These are phyloP conservation scores for Telopea speciosissima DNA, from an alignment of 177 flowering plant species.

Conservation along the genomic window DNA sequence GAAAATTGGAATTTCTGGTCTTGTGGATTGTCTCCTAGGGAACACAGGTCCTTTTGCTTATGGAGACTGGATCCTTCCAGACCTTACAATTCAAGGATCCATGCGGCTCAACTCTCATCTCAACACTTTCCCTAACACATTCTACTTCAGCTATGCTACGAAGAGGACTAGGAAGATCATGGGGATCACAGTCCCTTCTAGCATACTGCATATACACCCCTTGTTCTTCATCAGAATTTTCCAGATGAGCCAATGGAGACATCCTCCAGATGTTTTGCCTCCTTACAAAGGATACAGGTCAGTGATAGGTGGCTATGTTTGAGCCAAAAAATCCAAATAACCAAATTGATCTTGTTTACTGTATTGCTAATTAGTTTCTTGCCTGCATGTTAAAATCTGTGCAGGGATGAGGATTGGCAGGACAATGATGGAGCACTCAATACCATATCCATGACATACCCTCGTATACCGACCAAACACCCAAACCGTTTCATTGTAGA, in stretches of 20 bases:
- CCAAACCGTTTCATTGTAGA: constrained; percentile 54
- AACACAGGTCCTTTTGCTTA: constrained; percentile 68
- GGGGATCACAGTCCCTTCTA: constrained; percentile 78
- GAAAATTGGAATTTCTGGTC: constrained; percentile 58
- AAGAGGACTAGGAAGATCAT: constrained; percentile 60
- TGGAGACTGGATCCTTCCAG: constrained; percentile 79
- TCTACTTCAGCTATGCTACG: constrained; percentile 94
- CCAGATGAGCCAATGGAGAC: constrained; percentile 89
- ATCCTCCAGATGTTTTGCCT: constrained; percentile 58
- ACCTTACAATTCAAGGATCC: constrained; percentile 78
- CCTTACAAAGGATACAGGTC: constrained; percentile 97
- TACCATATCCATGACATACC: constrained; percentile 95
- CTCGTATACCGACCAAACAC: constrained; percentile 81
- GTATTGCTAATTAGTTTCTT: neutral
- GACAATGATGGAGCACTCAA: constrained; percentile 98
- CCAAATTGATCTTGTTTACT: neutral
- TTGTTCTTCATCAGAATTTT: constrained; percentile 72
- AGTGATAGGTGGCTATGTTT: constrained; percentile 1
- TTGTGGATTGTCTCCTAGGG: constrained; percentile 52
- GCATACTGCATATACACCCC: constrained; percentile 70
- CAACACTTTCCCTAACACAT: constrained; percentile 76
- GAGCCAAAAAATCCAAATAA: neutral
- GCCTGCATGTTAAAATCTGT: constrained; percentile 4
- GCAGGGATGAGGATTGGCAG: constrained; percentile 97
- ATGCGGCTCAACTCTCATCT: constrained; percentile 51